These are phyloP conservation scores for Lagenidium giganteum DNA, from an alignment of 352 stramenopile species.

Conservation along the genomic window DNA sequence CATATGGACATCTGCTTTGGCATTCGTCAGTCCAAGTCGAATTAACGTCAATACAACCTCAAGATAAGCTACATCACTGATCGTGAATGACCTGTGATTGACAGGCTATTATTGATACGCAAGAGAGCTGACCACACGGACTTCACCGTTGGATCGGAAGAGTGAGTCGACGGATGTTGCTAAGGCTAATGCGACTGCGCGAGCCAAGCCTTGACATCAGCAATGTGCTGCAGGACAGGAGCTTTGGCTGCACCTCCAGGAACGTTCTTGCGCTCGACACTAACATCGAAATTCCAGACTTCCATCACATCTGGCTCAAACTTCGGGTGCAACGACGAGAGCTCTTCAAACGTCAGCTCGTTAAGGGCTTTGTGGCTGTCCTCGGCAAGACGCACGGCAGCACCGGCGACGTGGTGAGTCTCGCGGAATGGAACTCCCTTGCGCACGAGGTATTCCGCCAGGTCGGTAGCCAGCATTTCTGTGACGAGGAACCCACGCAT, in stretches of 20 bases:
- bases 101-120: too few species aligned
- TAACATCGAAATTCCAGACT: constrained; percentile 89
- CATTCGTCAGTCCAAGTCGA: too few species aligned
- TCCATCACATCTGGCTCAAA: constrained; percentile 88
- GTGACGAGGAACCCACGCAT: constrained; percentile 94
- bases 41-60: too few species aligned
- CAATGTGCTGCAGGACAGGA: constrained; percentile 77
- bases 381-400: constrained; percentile 90
- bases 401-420: constrained; percentile 98
- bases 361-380: constrained; percentile 82
- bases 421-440: constrained; percentile 99
- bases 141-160: too few species aligned
- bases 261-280: constrained; percentile 90
- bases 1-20: too few species aligned
- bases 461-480: constrained; percentile 99
- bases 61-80: too few species aligned
- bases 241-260: constrained; percentile 78
- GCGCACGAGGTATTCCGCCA: constrained; percentile 98
- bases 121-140: too few species aligned
- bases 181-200: too few species aligned
- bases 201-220: constrained; percentile 69
- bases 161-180: too few species aligned
- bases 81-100: too few species aligned
- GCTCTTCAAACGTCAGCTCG: constrained; percentile 87
- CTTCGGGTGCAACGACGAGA: constrained; percentile 80